Evolutionary conservation across 1,139 yeast species (phyloP).

Genomic region (Citeromyces siamensis): DNA sequence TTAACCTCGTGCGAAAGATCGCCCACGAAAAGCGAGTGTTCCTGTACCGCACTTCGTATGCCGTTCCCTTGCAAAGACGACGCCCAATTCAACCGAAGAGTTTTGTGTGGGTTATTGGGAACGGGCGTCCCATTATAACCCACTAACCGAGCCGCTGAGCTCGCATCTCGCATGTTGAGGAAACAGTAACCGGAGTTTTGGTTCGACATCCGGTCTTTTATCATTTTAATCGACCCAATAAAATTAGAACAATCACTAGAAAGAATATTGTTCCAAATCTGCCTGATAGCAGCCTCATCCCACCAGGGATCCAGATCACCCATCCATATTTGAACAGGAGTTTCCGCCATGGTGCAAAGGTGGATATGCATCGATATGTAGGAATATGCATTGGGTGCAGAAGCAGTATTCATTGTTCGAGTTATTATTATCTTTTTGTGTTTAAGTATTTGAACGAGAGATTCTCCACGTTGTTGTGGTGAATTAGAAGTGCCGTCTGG

Average conservation of each 20-base stretch:
- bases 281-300: constrained; percentile 46
- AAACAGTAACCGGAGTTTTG: constrained; percentile 68
- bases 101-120: constrained; percentile 46
- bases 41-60: constrained; percentile 14
- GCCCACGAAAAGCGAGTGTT: constrained; percentile 64
- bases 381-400: too few species aligned
- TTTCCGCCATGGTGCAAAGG: background rate
- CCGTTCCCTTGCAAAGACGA: constrained; percentile 23
- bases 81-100: constrained; percentile 65
- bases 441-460: too few species aligned
- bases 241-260: constrained; percentile 2
- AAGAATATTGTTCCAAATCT: constrained; percentile 36
- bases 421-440: too few species aligned
- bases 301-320: constrained; percentile 71
- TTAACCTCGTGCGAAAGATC: constrained; percentile 65
- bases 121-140: constrained; percentile 52
- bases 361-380: too few species aligned
- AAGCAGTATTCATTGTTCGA: too few species aligned
- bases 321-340: constrained; percentile 38
- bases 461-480: too few species aligned
- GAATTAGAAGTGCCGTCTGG: too few species aligned
- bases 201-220: constrained; percentile 15
- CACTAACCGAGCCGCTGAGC: constrained; percentile 56
- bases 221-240: constrained; percentile 25
- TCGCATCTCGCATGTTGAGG: constrained; percentile 48